A percentile compares a stretch with the other conserved stretches of the same genome.
phyloP scores from a whole-genome alignment of 2,329 filamentous ascomycete species.

The Penicillium sp. region DNA sequence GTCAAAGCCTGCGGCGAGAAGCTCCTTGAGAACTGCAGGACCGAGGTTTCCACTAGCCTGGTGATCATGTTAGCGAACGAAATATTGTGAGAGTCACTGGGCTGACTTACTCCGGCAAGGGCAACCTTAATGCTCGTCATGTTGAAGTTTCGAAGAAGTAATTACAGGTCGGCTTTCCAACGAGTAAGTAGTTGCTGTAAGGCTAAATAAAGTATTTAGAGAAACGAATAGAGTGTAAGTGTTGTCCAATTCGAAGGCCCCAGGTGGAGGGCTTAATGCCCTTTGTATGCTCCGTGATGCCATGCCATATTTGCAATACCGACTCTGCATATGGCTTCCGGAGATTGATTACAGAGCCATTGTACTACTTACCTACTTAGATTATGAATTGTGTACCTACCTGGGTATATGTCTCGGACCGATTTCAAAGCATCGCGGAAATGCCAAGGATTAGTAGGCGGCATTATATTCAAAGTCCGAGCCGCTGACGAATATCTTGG shows the following conservation, averaged over 20 bases:
- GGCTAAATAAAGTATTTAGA: neutral
- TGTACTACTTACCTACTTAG: neutral
- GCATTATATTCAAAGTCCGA: neutral
- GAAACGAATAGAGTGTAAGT: neutral
- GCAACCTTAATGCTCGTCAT: conserved; percentile 4
- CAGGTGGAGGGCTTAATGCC: neutral
- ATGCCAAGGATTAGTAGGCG: neutral
- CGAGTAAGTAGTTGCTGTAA: neutral
- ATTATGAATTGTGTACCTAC: too few relatives aligned
- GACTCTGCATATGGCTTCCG: too few relatives aligned
- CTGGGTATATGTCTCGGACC: neutral
- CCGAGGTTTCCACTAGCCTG: conserved; percentile 31
- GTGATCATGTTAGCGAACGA: neutral
- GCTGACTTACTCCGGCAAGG: neutral
- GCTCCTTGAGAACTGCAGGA: conserved; percentile 22
- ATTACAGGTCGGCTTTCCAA: neutral
- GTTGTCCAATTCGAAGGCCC: neutral
- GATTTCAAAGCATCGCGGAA: neutral
- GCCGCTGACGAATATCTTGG: neutral
- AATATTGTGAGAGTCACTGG: neutral
- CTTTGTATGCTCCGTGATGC: neutral
- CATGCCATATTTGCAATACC: neutral
- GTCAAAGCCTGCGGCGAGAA: conserved; percentile 23
- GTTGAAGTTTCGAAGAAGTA: neutral
- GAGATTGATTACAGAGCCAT: neutral